Evolutionary conservation across 1,284 basidiomycete genomes (phyloP), one percentile per base, ranked within the genome.

Genomic region (Sporisorium graminicola): DNA sequence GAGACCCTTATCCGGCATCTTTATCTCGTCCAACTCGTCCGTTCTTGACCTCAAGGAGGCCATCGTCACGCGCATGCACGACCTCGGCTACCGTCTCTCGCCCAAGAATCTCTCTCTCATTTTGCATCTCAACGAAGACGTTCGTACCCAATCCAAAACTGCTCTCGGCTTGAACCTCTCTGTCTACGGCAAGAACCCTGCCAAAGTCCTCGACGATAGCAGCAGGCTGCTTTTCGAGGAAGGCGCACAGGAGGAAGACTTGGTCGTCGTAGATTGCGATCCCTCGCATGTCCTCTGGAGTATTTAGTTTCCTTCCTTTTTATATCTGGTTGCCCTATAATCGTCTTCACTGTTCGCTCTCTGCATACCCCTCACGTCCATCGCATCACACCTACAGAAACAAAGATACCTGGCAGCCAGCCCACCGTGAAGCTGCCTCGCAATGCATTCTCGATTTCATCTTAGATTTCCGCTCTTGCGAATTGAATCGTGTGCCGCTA

Each of bases 1-100:
- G 12, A 47, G 57, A 13, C 64, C 64, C 2, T 43, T 73, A 1
- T 63, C 59, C 4, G 57, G 64, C 33, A 63, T 73, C 57, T 73
- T 73, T 16, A 62, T 73, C 60, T 64, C 65, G 22, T 63, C 59
- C 60, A 73, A 67, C 57, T 67, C 61, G 14, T 67, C 64, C n/a
- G 65, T 73, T 5, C 59, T 73, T 14, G 70, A 73, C 8, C 70
- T 73, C 57, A 73, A 73, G 37, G 70, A 73, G 54, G 46, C 64
- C 46, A 60, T 73, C 42, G 56, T 53, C 5, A 33, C 44, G 5
- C 51, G 54, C n/a, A 66, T 73, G 65, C 42, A 33, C 33, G 52
- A 64, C 8, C 31, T 42, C 8, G 70, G 70, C n/a, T 73, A 67
- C 52, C 56, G 60, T 14, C 50, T 73, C 14, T 73, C 64, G 22